Base-by-base conservation (phyloP, 805 yeast genomes). In the Zygotorulaspora danielsina region DNA sequence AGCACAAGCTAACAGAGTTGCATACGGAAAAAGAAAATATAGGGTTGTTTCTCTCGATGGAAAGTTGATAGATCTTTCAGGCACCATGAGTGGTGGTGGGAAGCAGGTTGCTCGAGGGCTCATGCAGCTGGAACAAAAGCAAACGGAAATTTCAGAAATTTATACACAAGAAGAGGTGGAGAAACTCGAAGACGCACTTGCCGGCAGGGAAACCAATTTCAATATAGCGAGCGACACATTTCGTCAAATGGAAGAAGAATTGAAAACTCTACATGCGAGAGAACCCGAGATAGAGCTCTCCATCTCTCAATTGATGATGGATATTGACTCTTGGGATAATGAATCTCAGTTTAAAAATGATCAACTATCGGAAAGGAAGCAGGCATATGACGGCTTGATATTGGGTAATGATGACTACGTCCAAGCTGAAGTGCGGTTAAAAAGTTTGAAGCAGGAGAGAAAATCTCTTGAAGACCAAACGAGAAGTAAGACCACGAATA, bases 81-180 rank as follows among this genome's bases (percentile, higher is more conserved):
- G 99, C 62, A 85, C 97, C 1, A 80, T 94, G 81, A 79, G 95
- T 33, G 99, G 99, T 53, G 99, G 99, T 64, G 98, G 97, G 38
- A 74, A 71, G 39, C 68, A 73, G 27, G 74, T 72, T 6, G 71
- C 75, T 12, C 73, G 73, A 36, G 98, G 97, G 5, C 81, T 83
- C 2, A 87, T 93, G 95, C 77, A 72, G 42, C 34, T 54, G 42
- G 64, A 73, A 28, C 57, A 67, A 24, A 49, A 40, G 20, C 39
- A 34, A 13, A 22, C 35, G 1, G 46, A 57, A 3, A 70, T 66
- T n/a, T 59, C 73, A 10, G 38, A 43, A 9, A 18, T 43, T 12
- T 53, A 48, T 22, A 69, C 81, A 3, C 78, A 76, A 16, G 78
- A 72, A 12, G 85, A 79, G 34, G 72, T 85, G 2, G 61, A 66